These are phyloP conservation scores for Penicillium roqueforti DNA, from an alignment of 495 filamentous ascomycete species.

Conservation along the genomic window DNA sequence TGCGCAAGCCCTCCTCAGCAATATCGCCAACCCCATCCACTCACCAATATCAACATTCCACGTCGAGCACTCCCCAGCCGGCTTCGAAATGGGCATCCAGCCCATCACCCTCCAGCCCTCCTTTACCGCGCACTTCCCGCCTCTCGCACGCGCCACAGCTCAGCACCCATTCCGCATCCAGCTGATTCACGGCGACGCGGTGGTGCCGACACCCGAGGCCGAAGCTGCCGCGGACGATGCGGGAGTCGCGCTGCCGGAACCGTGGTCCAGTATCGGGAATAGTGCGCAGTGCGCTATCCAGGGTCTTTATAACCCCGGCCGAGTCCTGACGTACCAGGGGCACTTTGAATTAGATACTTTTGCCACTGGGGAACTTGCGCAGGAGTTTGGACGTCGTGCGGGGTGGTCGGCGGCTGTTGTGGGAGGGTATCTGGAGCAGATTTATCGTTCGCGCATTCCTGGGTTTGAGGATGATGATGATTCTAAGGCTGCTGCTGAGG, in stretches of 20 bases:
- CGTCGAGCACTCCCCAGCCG: slow-evolving; percentile 23
- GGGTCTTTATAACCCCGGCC: slow-evolving; percentile 35
- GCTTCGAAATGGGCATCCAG: slow-evolving; percentile 40
- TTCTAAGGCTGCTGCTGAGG: slow-evolving; percentile 37
- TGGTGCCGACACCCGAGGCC: slow-evolving; percentile 21
- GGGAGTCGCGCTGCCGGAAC: slow-evolving; percentile 14
- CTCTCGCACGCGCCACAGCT: slow-evolving; percentile 10
- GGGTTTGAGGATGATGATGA: slow-evolving; percentile 32
- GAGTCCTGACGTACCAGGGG: slow-evolving; percentile 39
- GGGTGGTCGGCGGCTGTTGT: slow-evolving; percentile 24
- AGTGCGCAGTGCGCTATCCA: slow-evolving; percentile 36
- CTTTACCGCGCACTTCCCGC: slow-evolving; percentile 30
- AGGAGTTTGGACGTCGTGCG: slow-evolving; percentile 30
- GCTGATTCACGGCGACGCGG: slow-evolving; percentile 34
- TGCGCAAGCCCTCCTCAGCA: slow-evolving; percentile 34
- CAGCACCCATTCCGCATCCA: slow-evolving; percentile 27
- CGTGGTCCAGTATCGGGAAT: slow-evolving; percentile 35
- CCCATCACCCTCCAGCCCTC: slow-evolving; percentile 25
- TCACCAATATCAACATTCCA: slow-evolving; percentile 11
- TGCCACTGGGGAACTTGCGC: slow-evolving; percentile 31
- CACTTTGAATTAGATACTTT: slow-evolving; percentile 45
- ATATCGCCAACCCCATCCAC: background rate
- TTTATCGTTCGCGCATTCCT: slow-evolving; percentile 20
- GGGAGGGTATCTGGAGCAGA: slow-evolving; percentile 20
- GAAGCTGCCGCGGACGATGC: background rate